A percentile compares a stretch with the other conserved stretches of the same genome.
phyloP scores from a whole-genome alignment of 1,139 yeast species.

The Debaryomyces subglobosus region DNA sequence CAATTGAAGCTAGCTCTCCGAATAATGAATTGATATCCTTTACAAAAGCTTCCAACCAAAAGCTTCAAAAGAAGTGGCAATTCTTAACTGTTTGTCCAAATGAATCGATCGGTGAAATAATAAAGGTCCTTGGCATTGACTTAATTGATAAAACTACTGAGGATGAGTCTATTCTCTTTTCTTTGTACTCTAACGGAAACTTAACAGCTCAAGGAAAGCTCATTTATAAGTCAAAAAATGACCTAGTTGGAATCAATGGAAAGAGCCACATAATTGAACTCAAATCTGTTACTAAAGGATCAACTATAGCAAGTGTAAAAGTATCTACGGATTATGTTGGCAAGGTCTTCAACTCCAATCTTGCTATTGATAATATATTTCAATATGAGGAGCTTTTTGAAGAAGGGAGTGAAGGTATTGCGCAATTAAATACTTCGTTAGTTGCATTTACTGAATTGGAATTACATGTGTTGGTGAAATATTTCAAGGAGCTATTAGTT shows the following conservation, averaged over 20 bases:
- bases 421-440: constrained; percentile 46
- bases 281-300: constrained; percentile 33
- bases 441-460: constrained; percentile 47
- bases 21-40: constrained; percentile 54
- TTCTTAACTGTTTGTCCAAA: constrained; percentile 77
- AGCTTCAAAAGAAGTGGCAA: constrained; percentile 60
- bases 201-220: constrained; percentile 59
- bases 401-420: constrained; percentile 45
- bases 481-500: constrained; percentile 55
- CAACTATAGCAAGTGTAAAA: constrained; percentile 56
- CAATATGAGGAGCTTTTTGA: constrained; percentile 55
- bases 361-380: constrained; percentile 58
- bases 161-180: constrained; percentile 60
- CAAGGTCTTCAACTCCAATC: constrained; percentile 62
- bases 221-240: constrained; percentile 43
- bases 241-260: constrained; percentile 46
- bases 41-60: constrained; percentile 71
- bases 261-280: constrained; percentile 41
- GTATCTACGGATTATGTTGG: constrained; percentile 72
- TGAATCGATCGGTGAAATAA: constrained; percentile 73
- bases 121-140: constrained; percentile 60
- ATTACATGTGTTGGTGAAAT: constrained; percentile 51
- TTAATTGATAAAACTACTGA: constrained; percentile 34
- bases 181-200: constrained; percentile 66
- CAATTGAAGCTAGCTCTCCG: constrained; percentile 52